phyloP scores from a whole-genome alignment of 768 basidiomycete species.

The Paxillus rubicundulus region DNA sequence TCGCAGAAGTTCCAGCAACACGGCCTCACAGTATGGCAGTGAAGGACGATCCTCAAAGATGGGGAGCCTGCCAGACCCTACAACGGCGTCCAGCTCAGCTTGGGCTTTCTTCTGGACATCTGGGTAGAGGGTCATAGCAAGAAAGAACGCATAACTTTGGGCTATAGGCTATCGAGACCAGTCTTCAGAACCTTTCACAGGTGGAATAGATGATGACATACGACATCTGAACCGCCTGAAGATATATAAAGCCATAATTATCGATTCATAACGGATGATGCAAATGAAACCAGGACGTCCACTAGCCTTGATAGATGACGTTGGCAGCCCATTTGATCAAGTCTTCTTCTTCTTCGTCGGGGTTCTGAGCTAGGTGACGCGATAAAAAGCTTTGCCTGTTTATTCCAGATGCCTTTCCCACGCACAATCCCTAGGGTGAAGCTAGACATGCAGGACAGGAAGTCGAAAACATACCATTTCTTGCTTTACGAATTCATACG shows the following conservation, averaged over 20 bases:
- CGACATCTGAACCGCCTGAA: slow-evolving; percentile 48
- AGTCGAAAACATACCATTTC: slow-evolving; percentile 39
- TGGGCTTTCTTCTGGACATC: slow-evolving; percentile 16
- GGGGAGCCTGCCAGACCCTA: slow-evolving; percentile 13
- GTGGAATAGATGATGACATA: slow-evolving; percentile 38
- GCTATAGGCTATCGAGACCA: slow-evolving; percentile 5
- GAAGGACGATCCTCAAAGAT: slow-evolving; percentile 16
- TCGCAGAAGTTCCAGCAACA: slow-evolving; percentile 12
- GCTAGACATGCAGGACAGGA: too few species aligned
- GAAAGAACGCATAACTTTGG: slow-evolving; percentile 5
- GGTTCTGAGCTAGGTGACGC: not conserved
- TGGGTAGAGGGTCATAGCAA: slow-evolving; percentile 17
- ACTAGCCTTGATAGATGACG: slow-evolving; percentile 1
- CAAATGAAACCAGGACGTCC: not conserved
- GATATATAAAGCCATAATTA: not conserved
- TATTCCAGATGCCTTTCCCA: not conserved
- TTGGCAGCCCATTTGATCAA: slow-evolving; percentile 4
- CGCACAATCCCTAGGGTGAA: slow-evolving; percentile 9
- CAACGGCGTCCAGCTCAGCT: slow-evolving; percentile 14
- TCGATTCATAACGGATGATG: not conserved
- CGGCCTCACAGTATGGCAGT: slow-evolving; percentile 17
- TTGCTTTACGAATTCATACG: slow-evolving; percentile 40
- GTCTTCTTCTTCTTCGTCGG: not conserved
- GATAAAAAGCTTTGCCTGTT: not conserved
- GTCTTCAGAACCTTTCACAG: slow-evolving; percentile 32